Percentiles rank a stretch among this genome's conserved stretches.
Conservation (phyloP, 805 yeast genomes). For the Teunomyces atbi region DNA sequence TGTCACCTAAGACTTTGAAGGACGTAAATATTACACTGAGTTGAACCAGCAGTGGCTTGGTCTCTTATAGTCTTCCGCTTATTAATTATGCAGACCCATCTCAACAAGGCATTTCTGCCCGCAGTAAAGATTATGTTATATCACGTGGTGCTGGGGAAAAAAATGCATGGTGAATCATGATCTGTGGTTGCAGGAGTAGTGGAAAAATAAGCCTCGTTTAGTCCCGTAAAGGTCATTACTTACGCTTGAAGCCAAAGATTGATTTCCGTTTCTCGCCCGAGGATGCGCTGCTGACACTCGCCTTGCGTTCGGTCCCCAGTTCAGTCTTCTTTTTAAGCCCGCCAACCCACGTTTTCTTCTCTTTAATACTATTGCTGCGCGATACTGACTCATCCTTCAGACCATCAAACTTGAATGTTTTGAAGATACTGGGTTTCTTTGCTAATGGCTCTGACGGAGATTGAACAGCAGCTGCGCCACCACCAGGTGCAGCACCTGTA, state of each 20-base stretch:
- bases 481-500: slow-evolving; percentile 1
- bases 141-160: neutral
- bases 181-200: no score
- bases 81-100: neutral
- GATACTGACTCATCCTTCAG: slow-evolving; percentile 14
- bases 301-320: slow-evolving; percentile 7
- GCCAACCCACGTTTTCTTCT: slow-evolving; percentile 43
- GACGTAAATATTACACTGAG: no score
- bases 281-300: slow-evolving; percentile 4
- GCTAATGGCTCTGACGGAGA: slow-evolving; percentile 6
- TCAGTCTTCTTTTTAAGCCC: slow-evolving; percentile 34
- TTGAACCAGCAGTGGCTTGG: neutral
- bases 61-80: neutral
- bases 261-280: slow-evolving; percentile 22
- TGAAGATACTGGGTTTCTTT: slow-evolving; percentile 20
- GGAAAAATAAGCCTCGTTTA: no score
- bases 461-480: neutral
- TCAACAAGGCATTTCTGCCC: neutral
- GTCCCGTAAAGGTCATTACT: neutral
- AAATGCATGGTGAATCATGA: no score
- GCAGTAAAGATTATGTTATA: neutral
- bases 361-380: slow-evolving; percentile 14
- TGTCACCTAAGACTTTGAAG: neutral
- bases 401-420: slow-evolving; percentile 30
- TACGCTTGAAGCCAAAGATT: slow-evolving; percentile 33